A percentile compares a stretch with the other conserved stretches of the same genome.
These are phyloP conservation scores for Nicotiana attenuata DNA, from an alignment of 257 asterid species.

Conservation along the genomic window DNA sequence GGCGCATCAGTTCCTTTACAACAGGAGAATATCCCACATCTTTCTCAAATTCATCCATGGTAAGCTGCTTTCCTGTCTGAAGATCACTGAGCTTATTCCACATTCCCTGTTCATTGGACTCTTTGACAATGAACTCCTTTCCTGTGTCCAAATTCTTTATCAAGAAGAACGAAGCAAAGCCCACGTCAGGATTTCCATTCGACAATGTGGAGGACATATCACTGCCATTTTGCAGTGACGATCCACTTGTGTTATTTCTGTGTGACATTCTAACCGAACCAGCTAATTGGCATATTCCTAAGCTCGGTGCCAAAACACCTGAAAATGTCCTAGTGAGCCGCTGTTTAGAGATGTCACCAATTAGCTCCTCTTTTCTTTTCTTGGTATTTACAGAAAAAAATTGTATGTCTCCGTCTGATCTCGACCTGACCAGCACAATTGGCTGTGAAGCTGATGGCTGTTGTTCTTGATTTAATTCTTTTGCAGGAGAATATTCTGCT, in stretches of 20 bases:
- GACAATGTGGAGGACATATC: conserved; percentile 16
- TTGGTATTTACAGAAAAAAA: conserved; percentile 43
- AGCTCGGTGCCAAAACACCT: conserved; percentile 22
- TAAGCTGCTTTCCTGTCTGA: conserved; percentile 83
- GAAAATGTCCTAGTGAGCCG: conserved; percentile 71
- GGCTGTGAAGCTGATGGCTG: conserved; percentile 24
- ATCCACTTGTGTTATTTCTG: conserved; percentile 14
- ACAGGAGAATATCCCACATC: conserved; percentile 74
- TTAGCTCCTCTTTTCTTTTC: conserved; percentile 64
- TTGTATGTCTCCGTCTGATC: conserved; percentile 82
- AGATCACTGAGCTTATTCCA: conserved; percentile 84
- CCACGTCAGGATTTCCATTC: conserved; percentile 18
- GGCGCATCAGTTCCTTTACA: conserved; percentile 76
- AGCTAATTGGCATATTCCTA: conserved; percentile 32
- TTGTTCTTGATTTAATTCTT: conserved; percentile 22
- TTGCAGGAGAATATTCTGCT: conserved; percentile 12
- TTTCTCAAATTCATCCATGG: conserved; percentile 88
- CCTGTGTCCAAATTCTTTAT: conserved; percentile 91
- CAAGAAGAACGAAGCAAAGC: conserved; percentile 54
- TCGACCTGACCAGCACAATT: conserved; percentile 52
- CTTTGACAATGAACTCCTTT: conserved; percentile 76
- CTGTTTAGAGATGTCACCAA: conserved; percentile 67
- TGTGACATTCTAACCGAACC: conserved; percentile 31
- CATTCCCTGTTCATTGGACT: conserved; percentile 65
- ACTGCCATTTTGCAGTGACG: conserved; percentile 21